Evolutionary conservation across 2,329 filamentous ascomycete genomes (phyloP).

Genomic region (Akanthomyces dipterigenus): DNA sequence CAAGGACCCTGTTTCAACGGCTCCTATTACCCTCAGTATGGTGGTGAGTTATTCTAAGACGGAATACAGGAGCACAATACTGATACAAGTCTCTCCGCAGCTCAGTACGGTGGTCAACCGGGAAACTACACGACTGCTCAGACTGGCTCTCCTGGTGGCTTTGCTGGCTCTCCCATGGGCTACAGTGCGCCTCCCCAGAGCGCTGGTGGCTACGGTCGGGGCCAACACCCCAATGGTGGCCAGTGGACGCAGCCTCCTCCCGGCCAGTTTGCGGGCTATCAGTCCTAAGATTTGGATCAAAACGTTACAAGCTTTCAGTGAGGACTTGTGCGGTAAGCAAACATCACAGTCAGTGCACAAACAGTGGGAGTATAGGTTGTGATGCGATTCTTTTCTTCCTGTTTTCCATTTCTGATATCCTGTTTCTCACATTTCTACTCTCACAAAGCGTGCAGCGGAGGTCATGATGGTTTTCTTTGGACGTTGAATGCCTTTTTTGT

Average conservation of each 20-base stretch:
- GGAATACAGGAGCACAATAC: background rate
- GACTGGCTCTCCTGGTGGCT: constrained; percentile 54
- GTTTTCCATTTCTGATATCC: constrained; percentile 15
- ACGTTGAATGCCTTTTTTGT: constrained; percentile 7
- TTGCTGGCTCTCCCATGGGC: constrained; percentile 61
- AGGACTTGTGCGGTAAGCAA: background rate
- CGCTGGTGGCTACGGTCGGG: constrained; percentile 79
- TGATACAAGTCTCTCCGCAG: constrained; percentile 22
- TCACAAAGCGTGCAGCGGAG: background rate
- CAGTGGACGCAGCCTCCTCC: constrained; percentile 48
- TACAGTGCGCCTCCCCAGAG: constrained; percentile 63
- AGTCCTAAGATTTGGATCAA: constrained; percentile 38
- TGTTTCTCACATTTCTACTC: constrained; percentile 6
- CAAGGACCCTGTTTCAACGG: constrained; percentile 68
- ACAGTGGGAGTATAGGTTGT: constrained; percentile 6
- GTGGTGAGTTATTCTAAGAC: constrained; percentile 47
- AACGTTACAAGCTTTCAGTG: background rate
- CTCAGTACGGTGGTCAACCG: constrained; percentile 58
- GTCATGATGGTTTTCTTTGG: constrained; percentile 12
- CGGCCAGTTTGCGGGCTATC: constrained; percentile 56
- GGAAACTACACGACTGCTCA: constrained; percentile 51
- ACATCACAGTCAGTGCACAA: constrained; percentile 1
- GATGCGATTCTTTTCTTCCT: constrained; percentile 8
- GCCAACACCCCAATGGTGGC: constrained; percentile 49
- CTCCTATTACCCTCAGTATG: constrained; percentile 93